Evolutionary conservation across 495 filamentous ascomycete genomes (phyloP).

Genomic region (Penicillium crystallinum): DNA sequence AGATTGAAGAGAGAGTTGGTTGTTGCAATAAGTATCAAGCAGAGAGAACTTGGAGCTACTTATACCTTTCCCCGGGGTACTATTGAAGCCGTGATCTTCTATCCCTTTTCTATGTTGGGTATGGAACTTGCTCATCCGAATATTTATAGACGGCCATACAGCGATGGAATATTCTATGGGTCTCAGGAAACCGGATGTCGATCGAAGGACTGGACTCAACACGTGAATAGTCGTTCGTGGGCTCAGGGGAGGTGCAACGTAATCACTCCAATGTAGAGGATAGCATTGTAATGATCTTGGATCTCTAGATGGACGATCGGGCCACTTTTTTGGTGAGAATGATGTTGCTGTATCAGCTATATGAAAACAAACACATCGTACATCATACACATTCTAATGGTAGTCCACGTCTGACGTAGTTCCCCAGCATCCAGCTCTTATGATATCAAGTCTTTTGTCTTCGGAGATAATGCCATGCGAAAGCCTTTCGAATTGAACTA

Average conservation of each 20-base stretch:
- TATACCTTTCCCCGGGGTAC: neutral
- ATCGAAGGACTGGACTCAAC: neutral
- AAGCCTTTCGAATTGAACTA: too few relatives aligned
- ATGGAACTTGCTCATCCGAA: neutral
- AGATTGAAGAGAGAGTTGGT: neutral
- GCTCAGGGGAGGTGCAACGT: conserved; percentile 22
- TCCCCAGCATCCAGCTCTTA: too few relatives aligned
- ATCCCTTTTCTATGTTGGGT: neutral
- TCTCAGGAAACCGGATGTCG: neutral
- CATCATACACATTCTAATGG: too few relatives aligned
- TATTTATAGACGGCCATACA: neutral
- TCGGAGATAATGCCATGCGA: too few relatives aligned
- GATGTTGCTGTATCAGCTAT: too few relatives aligned
- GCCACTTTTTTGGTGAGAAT: too few relatives aligned
- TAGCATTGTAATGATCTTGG: too few relatives aligned
- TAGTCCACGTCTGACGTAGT: too few relatives aligned
- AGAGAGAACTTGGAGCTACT: neutral
- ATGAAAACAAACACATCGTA: too few relatives aligned
- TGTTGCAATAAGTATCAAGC: neutral
- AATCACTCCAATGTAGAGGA: neutral
- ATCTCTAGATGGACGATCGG: too few relatives aligned
- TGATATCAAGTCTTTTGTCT: too few relatives aligned
- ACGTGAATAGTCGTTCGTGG: neutral
- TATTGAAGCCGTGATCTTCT: neutral
- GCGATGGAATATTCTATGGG: neutral